Evolutionary conservation across 2,329 filamentous ascomycete species (phyloP), one percentile per base, ranked within the genome.

Genomic region (Chaetoscypha palmicola): DNA sequence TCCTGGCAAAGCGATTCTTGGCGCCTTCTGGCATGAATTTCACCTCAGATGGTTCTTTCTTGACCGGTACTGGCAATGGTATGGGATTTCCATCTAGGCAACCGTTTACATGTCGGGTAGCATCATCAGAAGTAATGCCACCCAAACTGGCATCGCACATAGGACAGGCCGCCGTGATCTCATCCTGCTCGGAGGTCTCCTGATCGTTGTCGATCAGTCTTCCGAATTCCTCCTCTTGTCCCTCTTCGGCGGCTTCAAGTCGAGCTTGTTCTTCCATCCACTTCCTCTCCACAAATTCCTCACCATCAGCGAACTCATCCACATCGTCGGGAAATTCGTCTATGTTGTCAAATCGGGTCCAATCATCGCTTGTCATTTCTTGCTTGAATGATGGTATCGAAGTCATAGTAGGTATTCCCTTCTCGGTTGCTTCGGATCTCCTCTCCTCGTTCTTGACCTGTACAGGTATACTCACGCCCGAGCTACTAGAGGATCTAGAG

Each of bases 41-140:
- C 31, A 58, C 47, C 31, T 57, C 45, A 7, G 52, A 21, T 3
- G 14, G 12, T 16, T 34, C 28, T 22, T 51, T 33, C 21, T 57
- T 51, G 16, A 57, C 48, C 5, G 66, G 28, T 8, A 41, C 48
- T 31, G 60, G 74, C 11, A 83, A 57, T 2, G 81, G 74, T 34
- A 79, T 74, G 4, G 84, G 76, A 35, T 83, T 84, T 1, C 88
- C 88, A 61, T 98, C 92, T 2, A 98, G 71, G 64, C 92, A 98
- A 8, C 82, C 79, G 62, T 98, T 98, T 52, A 98, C 92, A 63
- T 98, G 92, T 2, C 83, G 67, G 5, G 83, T 85, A 8, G 81
- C 83, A 55, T 91, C 77, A 60, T 89, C 78, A 47, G 66, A 60
- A 43, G 69, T 76, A 10, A 81, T 62, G 0, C 79, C 81, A 12